Conservation (phyloP, 208 protist genomes). For the Naegleria fowleri region DNA sequence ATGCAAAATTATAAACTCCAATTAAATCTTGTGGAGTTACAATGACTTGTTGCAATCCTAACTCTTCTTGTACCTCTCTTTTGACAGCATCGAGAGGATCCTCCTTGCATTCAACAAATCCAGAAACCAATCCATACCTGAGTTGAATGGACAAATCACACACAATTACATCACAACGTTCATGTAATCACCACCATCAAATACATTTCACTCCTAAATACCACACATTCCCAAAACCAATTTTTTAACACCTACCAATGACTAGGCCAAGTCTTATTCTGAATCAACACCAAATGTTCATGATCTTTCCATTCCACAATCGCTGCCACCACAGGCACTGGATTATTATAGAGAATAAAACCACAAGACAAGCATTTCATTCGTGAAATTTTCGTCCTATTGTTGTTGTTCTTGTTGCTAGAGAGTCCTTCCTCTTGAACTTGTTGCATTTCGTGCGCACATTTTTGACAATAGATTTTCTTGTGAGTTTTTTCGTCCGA, state of each 20-base stretch:
- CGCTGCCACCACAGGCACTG: background rate
- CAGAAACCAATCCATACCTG: background rate
- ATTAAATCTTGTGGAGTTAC: background rate
- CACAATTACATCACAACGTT: no score
- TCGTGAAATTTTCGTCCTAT: no score
- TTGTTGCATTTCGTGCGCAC: no score
- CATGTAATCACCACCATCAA: no score
- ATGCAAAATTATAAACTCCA: constrained; percentile 15
- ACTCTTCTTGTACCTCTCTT: background rate
- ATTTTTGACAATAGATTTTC: no score
- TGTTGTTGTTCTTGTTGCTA: no score
- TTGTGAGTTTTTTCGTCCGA: no score
- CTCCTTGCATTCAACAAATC: constrained; percentile 5
- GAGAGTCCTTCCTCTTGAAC: no score
- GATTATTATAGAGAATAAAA: background rate
- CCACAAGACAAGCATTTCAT: background rate
- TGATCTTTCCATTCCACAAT: constrained; percentile 3
- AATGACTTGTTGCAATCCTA: background rate
- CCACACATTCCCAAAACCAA: no score
- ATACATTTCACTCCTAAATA: no score
- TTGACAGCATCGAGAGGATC: background rate
- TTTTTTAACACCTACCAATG: background rate
- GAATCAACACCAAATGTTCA: constrained; percentile 6
- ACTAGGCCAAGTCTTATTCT: constrained; percentile 4
- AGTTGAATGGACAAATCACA: no score